These are phyloP conservation scores for Naganishia antarctica DNA, from an alignment of 768 basidiomycete genomes.

Conservation along the genomic window DNA sequence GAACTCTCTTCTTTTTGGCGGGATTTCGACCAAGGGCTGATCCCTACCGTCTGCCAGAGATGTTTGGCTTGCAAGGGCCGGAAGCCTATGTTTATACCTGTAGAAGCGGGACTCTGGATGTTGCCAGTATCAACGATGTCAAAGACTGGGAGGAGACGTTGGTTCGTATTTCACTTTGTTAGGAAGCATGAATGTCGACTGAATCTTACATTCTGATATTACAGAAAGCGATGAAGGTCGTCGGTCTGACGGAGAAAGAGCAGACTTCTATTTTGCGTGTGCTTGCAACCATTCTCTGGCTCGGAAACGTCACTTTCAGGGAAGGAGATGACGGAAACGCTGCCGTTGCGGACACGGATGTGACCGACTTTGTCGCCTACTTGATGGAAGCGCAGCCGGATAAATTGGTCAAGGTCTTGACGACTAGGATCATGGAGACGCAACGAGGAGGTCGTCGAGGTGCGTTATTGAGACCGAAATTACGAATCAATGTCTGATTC, in stretches of 20 bases:
- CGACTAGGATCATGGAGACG: conserved; percentile 81
- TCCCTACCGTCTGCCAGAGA: conserved; percentile 57
- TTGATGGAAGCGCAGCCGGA: conserved; percentile 80
- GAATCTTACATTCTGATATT: conserved; percentile 6
- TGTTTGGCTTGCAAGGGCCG: conserved; percentile 90
- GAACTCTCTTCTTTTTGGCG: neutral
- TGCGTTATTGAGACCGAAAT: conserved; percentile 8
- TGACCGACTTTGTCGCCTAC: conserved; percentile 93
- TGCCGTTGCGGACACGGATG: conserved; percentile 67
- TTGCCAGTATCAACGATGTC: conserved; percentile 81
- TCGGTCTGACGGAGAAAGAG: conserved; percentile 78
- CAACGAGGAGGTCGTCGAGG: conserved; percentile 85
- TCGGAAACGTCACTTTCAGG: conserved; percentile 87
- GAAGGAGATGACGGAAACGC: conserved; percentile 90
- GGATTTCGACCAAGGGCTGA: neutral
- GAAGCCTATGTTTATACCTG: conserved; percentile 93
- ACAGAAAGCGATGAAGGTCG: conserved; percentile 86
- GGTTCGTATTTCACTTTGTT: conserved; percentile 56
- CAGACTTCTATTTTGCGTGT: conserved; percentile 90
- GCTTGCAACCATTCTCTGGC: conserved; percentile 86
- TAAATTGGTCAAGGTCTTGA: conserved; percentile 79
- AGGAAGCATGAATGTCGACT: neutral
- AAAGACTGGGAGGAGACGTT: conserved; percentile 83
- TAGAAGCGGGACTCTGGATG: conserved; percentile 83
- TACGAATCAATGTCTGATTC: neutral